Percentiles rank a stretch among this genome's conserved stretches.
phyloP scores from a whole-genome alignment of 768 basidiomycete genomes.

The Tulasnella sp. region DNA sequence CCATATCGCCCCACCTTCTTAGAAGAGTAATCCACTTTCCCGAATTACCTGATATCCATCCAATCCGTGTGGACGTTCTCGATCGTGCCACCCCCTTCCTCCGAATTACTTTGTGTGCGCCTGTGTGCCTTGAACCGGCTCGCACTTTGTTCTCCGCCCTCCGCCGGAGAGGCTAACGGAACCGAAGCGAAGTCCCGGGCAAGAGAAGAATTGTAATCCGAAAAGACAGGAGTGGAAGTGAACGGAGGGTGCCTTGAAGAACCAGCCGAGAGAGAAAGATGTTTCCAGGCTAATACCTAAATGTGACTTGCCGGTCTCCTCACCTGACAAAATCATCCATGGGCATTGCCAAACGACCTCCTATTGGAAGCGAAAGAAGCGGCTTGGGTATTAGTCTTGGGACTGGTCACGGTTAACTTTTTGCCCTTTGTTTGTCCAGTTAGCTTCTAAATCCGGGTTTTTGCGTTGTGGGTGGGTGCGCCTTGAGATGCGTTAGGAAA shows the following conservation, averaged over 20 bases:
- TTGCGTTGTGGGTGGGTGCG: background rate
- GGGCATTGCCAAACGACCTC: background rate
- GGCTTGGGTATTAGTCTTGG: background rate
- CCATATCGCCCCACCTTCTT: background rate
- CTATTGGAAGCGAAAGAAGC: background rate
- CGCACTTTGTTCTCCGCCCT: background rate
- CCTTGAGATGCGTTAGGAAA: background rate
- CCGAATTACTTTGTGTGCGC: background rate
- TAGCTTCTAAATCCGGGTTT: background rate
- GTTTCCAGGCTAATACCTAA: background rate
- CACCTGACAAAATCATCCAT: background rate
- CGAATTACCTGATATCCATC: background rate
- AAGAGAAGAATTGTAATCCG: background rate
- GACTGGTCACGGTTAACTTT: background rate
- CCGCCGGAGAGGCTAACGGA: slow-evolving; percentile 6
- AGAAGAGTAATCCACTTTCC: background rate
- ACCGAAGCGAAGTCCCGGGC: background rate
- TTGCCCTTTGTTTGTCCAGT: background rate
- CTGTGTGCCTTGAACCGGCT: background rate
- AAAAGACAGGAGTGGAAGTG: background rate
- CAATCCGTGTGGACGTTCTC: background rate
- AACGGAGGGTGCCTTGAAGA: background rate
- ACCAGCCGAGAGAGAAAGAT: background rate
- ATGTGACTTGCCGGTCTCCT: slow-evolving; percentile 2
- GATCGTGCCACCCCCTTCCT: background rate